Percentiles rank a stretch among this genome's conserved stretches.
These are phyloP conservation scores for Xylariales sp. DNA, from an alignment of 2,329 filamentous ascomycete species.

Conservation along the genomic window DNA sequence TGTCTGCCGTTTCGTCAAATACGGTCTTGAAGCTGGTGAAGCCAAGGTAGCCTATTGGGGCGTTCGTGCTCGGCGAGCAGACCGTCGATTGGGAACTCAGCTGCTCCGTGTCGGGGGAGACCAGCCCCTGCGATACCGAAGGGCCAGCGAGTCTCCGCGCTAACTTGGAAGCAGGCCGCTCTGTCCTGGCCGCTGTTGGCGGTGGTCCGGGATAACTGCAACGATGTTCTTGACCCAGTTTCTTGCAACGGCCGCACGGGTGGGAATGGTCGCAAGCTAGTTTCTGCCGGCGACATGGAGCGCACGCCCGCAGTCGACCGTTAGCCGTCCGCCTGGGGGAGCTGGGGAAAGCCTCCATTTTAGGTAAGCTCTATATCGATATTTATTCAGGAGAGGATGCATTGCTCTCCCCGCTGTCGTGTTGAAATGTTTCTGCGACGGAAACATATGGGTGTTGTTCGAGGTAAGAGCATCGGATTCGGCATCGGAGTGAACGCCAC, in stretches of 20 bases:
- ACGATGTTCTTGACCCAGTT: not conserved
- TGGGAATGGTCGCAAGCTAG: not conserved
- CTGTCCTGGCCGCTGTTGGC: constrained; percentile 1
- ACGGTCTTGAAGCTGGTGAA: constrained; percentile 35
- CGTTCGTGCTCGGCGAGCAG: no score
- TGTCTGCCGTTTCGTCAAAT: not conserved
- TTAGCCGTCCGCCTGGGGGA: no score
- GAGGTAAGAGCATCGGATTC: no score
- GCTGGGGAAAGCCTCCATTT: no score
- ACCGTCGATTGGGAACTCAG: not conserved
- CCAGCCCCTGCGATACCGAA: constrained; percentile 4
- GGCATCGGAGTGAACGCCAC: no score
- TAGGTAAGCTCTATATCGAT: no score
- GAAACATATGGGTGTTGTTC: no score
- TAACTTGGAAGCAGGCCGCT: not conserved
- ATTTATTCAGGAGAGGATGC: no score
- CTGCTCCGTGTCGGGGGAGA: not conserved
- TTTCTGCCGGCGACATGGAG: no score
- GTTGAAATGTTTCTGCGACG: no score
- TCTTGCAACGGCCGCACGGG: not conserved
- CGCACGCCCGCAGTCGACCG: no score
- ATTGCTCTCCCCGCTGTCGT: no score
- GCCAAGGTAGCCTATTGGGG: constrained; percentile 40
- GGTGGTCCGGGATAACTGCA: constrained; percentile 29
- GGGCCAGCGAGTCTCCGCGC: not conserved